Conservation (phyloP, 768 basidiomycete genomes). For the Hygrocybe punicea region DNA sequence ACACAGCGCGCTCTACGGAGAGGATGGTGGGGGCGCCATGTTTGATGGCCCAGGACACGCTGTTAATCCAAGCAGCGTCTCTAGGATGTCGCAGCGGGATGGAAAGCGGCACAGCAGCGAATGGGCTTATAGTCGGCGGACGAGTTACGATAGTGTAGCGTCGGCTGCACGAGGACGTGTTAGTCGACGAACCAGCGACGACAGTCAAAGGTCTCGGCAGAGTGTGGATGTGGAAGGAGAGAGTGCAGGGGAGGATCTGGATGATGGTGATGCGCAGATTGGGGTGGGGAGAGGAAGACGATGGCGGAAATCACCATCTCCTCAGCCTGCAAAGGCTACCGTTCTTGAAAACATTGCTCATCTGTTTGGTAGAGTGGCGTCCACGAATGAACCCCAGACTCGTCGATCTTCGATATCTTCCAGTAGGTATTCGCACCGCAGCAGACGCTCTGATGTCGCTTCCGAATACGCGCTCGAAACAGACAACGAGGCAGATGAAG, state of each 20-base stretch:
- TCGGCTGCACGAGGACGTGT: slow-evolving; percentile 25
- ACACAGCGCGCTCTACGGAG: slow-evolving; percentile 54
- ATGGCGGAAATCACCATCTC: slow-evolving; percentile 35
- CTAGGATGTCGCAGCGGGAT: slow-evolving; percentile 69
- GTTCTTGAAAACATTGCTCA: slow-evolving; percentile 66
- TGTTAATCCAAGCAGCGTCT: slow-evolving; percentile 74
- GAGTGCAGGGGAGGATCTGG: slow-evolving; percentile 24
- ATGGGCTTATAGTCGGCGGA: slow-evolving; percentile 47
- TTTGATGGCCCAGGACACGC: slow-evolving; percentile 74
- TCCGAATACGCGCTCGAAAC: slow-evolving; percentile 57
- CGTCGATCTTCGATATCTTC: slow-evolving; percentile 59
- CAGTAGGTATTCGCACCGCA: slow-evolving; percentile 50
- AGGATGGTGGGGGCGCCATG: slow-evolving; percentile 61
- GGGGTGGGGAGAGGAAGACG: slow-evolving; percentile 20
- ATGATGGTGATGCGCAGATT: slow-evolving; percentile 22
- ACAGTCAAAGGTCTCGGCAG: slow-evolving; percentile 43
- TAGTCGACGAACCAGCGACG: slow-evolving; percentile 46
- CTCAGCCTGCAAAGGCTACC: slow-evolving; percentile 36
- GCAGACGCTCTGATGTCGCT: slow-evolving; percentile 51
- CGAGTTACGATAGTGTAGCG: slow-evolving; percentile 47
- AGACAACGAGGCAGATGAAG: slow-evolving; percentile 61
- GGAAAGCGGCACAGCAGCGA: slow-evolving; percentile 54
- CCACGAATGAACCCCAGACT: slow-evolving; percentile 35
- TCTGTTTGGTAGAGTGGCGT: slow-evolving; percentile 55
- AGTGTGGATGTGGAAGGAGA: slow-evolving; percentile 38